Evolutionary conservation across 1,284 basidiomycete species (phyloP).

Genomic region (Malassezia arunalokei): DNA sequence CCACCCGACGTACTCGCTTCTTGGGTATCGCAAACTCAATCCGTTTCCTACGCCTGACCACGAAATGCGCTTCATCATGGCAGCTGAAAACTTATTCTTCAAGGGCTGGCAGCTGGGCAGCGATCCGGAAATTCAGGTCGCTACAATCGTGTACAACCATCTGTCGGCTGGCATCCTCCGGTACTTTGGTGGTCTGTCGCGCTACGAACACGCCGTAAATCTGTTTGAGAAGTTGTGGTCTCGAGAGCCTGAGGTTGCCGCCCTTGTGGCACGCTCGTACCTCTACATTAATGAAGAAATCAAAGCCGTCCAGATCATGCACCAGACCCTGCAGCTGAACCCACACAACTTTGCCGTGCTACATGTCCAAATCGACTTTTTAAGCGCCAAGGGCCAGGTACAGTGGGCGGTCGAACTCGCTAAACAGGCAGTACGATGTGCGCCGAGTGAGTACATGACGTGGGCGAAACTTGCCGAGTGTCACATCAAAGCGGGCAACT

Average conservation of each 20-base stretch:
- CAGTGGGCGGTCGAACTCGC: slow-evolving; percentile 89
- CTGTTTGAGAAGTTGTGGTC: slow-evolving; percentile 81
- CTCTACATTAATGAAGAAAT: slow-evolving; percentile 96
- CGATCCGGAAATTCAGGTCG: slow-evolving; percentile 95
- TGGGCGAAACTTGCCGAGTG: slow-evolving; percentile 96
- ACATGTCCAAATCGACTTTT: slow-evolving; percentile 85
- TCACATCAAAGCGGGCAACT: slow-evolving; percentile 80
- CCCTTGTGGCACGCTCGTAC: slow-evolving; percentile 76
- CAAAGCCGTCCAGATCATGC: slow-evolving; percentile 89
- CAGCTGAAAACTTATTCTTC: slow-evolving; percentile 76
- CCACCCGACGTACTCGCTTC: slow-evolving; percentile 77
- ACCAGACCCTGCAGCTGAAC: slow-evolving; percentile 65
- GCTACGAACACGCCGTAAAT: slow-evolving; percentile 76
- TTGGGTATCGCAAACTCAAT: slow-evolving; percentile 88
- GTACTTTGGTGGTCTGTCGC: slow-evolving; percentile 84
- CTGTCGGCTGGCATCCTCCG: slow-evolving; percentile 88
- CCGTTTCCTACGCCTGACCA: slow-evolving; percentile 81
- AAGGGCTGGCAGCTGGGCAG: slow-evolving; percentile 98
- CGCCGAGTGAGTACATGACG: slow-evolving; percentile 91
- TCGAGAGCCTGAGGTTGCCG: slow-evolving; percentile 77
- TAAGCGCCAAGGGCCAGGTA: slow-evolving; percentile 58
- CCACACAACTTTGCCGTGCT: slow-evolving; percentile 87
- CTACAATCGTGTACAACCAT: slow-evolving; percentile 93
- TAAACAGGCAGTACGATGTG: slow-evolving; percentile 84
- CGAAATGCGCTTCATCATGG: slow-evolving; percentile 78